Evolutionary conservation across 371 early-diverging fungal species (phyloP).

Genomic region (Fennellomyces sp.): DNA sequence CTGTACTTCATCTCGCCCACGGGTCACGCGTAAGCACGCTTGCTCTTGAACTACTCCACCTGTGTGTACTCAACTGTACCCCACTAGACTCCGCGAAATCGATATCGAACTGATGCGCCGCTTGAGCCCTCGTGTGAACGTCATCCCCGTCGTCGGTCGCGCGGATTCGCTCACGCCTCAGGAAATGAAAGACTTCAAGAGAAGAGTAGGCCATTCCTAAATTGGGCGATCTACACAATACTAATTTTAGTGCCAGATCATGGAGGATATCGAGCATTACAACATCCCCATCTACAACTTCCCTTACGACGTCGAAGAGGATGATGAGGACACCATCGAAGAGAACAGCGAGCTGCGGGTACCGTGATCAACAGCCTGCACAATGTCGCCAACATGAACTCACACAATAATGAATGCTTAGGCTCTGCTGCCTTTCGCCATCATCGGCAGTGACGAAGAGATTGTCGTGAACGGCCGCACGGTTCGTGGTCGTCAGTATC

Average conservation of each 20-base stretch:
- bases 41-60: neutral
- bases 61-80: neutral
- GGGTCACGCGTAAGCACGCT: slow-evolving; percentile 90
- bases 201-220: slow-evolving; percentile 58
- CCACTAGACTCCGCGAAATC: slow-evolving; percentile 84
- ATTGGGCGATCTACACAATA: neutral
- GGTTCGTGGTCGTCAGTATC: slow-evolving; percentile 96
- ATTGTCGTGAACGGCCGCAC: slow-evolving; percentile 73
- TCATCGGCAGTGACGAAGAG: slow-evolving; percentile 96
- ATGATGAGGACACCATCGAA: slow-evolving; percentile 93
- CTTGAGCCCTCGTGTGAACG: slow-evolving; percentile 90
- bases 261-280: slow-evolving; percentile 93
- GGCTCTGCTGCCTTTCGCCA: slow-evolving; percentile 93
- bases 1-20: slow-evolving; percentile 98
- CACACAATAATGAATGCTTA: too few species aligned
- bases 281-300: slow-evolving; percentile 91
- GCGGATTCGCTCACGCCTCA: slow-evolving; percentile 78
- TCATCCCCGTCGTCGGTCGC: slow-evolving; percentile 91
- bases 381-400: neutral
- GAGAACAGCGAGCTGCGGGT: slow-evolving; percentile 93
- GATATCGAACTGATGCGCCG: slow-evolving; percentile 97
- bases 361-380: too few species aligned
- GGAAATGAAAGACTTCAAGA: slow-evolving; percentile 82
- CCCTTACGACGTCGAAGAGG: slow-evolving; percentile 77
- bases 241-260: slow-evolving; percentile 52